Conservation (phyloP, 2,329 filamentous ascomycete species). For the Botryotinia globosa region DNA sequence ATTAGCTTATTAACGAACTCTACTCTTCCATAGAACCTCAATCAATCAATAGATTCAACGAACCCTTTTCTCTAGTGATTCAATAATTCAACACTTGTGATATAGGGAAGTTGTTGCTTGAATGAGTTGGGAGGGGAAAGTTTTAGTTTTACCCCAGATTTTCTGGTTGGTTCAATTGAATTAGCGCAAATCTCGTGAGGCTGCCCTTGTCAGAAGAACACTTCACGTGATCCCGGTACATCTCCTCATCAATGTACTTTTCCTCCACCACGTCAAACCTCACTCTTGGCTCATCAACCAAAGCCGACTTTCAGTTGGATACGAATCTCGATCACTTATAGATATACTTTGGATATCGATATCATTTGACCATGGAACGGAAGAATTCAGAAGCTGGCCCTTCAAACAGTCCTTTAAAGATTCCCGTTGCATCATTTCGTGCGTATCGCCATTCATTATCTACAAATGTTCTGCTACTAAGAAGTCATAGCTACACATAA, state of each 20-base stretch:
- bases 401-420: conserved; percentile 31
- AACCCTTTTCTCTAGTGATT: too few species aligned
- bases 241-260: not conserved
- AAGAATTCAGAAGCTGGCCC: conserved; percentile 46
- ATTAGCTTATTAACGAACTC: too few species aligned
- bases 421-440: conserved; percentile 36
- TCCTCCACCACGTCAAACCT: not conserved
- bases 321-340: not conserved
- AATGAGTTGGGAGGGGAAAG: not conserved
- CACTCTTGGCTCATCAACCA: not conserved
- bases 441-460: not conserved
- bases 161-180: not conserved
- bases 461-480: conserved; percentile 21
- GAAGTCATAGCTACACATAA: conserved; percentile 53
- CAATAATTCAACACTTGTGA: too few species aligned
- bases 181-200: not conserved
- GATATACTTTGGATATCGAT: not conserved
- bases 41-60: too few species aligned
- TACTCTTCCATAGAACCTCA: too few species aligned
- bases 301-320: not conserved
- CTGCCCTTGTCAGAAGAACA: not conserved
- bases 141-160: conserved; percentile 16
- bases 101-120: not conserved
- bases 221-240: not conserved
- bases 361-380: conserved; percentile 37